Evolutionary conservation across 2,329 filamentous ascomycete species (phyloP), one percentile per base, ranked within the genome.

Genomic region (Tolypocladium pustulatum): DNA sequence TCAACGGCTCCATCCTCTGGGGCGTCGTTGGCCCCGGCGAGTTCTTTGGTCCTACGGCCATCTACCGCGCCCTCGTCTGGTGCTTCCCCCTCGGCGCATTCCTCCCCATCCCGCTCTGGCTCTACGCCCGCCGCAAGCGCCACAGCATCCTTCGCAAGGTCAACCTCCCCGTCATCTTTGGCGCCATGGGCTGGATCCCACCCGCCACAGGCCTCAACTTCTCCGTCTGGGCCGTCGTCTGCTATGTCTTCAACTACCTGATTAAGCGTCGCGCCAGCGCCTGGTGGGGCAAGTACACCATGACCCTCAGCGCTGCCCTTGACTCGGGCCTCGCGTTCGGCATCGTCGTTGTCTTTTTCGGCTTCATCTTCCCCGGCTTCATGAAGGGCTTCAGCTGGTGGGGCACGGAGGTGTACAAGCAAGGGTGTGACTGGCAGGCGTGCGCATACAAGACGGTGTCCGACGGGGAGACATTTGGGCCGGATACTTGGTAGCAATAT

Each of bases 261-360:
- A 81, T 95, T 67, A 85, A 86, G 68, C 83, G 83, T 40, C 79
- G 87, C 27, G 87, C 84, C 32, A 79, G 78, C 36, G 85, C 83
- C 1, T 96, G 91, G 91, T 95, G 91, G 91, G 85, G 84, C 54
- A 94, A 95, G 73, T 95, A 95, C 71, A 93, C 89, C 46, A 94
- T 95, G 89, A 92, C 90, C 4, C 77, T 95, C 57, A 90, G 87
- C 59, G 90, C 90, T 0, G 91, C 89, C 1, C 78, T 95, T 58
- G 91, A 95, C 69, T 91, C 88, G 1, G 90, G 90, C 0, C 76
- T 95, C 25, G 90, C 91, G 0, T 89, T 92, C 66, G 89, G 89
- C 34, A 86, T 94, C 40, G 85, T 95, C 12, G 82, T 93, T 4
- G 86, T 94, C 32, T 95, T 95, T 70, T 93, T 96, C 66, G 89